phyloP scores from a whole-genome alignment of 2,329 filamentous ascomycete genomes.

The Colletotrichum spaethianum region DNA sequence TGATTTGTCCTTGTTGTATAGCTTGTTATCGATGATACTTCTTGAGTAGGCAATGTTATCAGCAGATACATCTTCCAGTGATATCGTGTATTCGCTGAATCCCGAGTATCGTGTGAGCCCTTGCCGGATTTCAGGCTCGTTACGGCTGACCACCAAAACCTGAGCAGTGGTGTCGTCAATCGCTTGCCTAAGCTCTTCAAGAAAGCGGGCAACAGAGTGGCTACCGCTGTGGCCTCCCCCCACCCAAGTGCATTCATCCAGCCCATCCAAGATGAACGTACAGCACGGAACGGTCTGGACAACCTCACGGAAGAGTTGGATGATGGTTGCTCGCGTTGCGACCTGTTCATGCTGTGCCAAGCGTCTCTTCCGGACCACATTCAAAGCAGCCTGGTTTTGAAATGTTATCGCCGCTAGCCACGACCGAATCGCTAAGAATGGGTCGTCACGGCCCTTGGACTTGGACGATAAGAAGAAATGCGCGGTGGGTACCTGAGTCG shows the following conservation, averaged over 20 bases:
- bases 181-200: constrained; percentile 34
- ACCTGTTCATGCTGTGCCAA: background rate
- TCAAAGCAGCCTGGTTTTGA: constrained; percentile 33
- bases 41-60: constrained; percentile 46
- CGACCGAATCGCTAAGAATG: constrained; percentile 38
- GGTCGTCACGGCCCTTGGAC: constrained; percentile 44
- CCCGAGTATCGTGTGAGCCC: constrained; percentile 14
- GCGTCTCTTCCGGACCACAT: constrained; percentile 20
- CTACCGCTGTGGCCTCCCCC: background rate
- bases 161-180: constrained; percentile 32
- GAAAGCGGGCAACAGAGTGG: constrained; percentile 39
- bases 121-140: constrained; percentile 45
- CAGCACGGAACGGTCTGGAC: constrained; percentile 40
- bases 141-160: constrained; percentile 47
- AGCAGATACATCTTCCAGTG: constrained; percentile 42
- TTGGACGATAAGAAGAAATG: constrained; percentile 43
- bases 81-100: constrained; percentile 42
- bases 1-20: constrained; percentile 45
- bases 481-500: background rate
- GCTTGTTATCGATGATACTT: constrained; percentile 48
- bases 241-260: constrained; percentile 51
- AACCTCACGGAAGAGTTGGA: constrained; percentile 42
- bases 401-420: too few relatives aligned
- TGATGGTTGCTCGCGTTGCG: constrained; percentile 42
- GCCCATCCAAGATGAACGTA: background rate